These are phyloP conservation scores for Penicillium sclerotigenum DNA, from an alignment of 2,329 filamentous ascomycete genomes.

Conservation along the genomic window DNA sequence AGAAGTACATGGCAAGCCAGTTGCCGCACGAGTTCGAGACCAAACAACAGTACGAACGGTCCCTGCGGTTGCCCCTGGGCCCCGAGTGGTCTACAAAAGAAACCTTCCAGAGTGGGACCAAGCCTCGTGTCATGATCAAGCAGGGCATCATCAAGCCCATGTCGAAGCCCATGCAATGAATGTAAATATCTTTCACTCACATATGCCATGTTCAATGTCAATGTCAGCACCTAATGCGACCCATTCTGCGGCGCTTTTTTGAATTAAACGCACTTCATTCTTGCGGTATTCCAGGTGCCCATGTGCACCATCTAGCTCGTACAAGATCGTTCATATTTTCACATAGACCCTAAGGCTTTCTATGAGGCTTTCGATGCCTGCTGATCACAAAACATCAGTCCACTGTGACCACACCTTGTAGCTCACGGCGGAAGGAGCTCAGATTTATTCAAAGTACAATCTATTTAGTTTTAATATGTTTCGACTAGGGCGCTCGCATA, in stretches of 20 bases:
- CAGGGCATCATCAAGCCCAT: slow-evolving; percentile 86
- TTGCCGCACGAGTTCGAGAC: slow-evolving; percentile 90
- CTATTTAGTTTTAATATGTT: no score
- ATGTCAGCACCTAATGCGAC: slow-evolving; percentile 1
- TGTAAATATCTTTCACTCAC: slow-evolving; percentile 8
- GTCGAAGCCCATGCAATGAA: slow-evolving; percentile 65
- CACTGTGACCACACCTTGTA: no score
- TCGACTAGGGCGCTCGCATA: no score
- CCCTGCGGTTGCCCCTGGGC: slow-evolving; percentile 79
- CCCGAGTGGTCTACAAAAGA: slow-evolving; percentile 97
- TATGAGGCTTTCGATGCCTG: no score
- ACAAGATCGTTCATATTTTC: not conserved
- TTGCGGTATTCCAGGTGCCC: not conserved
- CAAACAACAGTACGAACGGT: slow-evolving; percentile 83
- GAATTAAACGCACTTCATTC: slow-evolving; percentile 1
- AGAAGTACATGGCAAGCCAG: slow-evolving; percentile 77
- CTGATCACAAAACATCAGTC: no score
- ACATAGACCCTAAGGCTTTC: slow-evolving; percentile 4
- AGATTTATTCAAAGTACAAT: no score
- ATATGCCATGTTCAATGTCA: slow-evolving; percentile 1
- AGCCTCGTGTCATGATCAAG: slow-evolving; percentile 85
- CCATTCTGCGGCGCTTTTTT: not conserved
- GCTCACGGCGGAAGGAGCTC: no score
- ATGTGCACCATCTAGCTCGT: not conserved
- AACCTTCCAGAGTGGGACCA: slow-evolving; percentile 83